Percentiles rank a stretch among this genome's conserved stretches.
Evolutionary conservation across 2,329 filamentous ascomycete species (phyloP).

Genomic region (Aspergillus cejpii): DNA sequence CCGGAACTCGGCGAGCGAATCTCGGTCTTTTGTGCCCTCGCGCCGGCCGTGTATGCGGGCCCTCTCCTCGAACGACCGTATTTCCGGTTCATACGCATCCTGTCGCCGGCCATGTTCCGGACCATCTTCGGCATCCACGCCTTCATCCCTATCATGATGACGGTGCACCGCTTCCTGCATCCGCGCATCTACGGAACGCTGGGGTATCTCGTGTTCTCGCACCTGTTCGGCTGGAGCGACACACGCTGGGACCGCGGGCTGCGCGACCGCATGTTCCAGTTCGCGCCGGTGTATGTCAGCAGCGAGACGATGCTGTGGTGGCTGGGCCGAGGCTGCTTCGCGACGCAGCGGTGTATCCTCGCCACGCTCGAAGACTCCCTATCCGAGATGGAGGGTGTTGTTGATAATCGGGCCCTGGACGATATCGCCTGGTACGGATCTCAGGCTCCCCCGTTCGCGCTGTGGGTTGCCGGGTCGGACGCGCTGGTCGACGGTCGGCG

Average conservation of each 20-base stretch:
- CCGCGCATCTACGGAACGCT: slow-evolving; percentile 67
- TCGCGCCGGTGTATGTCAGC: slow-evolving; percentile 82
- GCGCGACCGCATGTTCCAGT: slow-evolving; percentile 79
- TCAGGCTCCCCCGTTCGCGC: slow-evolving; percentile 70
- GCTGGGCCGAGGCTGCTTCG: slow-evolving; percentile 82
- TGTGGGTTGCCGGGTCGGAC: slow-evolving; percentile 83
- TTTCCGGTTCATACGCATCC: slow-evolving; percentile 82
- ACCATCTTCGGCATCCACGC: slow-evolving; percentile 84
- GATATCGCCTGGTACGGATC: slow-evolving; percentile 73
- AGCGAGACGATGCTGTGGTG: slow-evolving; percentile 93
- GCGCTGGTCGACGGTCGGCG: slow-evolving; percentile 74
- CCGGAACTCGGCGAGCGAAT: slow-evolving; percentile 76
- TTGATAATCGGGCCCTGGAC: slow-evolving; percentile 13
- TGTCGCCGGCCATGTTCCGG: slow-evolving; percentile 69
- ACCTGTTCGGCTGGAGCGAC: slow-evolving; percentile 84
- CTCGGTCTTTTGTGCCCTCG: slow-evolving; percentile 83
- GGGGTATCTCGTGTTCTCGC: slow-evolving; percentile 83
- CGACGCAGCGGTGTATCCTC: slow-evolving; percentile 77
- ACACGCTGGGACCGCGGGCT: slow-evolving; percentile 74
- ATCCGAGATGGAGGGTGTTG: slow-evolving; percentile 47
- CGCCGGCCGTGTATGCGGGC: slow-evolving; percentile 84
- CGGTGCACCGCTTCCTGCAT: slow-evolving; percentile 63
- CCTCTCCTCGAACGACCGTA: slow-evolving; percentile 79
- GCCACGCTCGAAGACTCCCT: slow-evolving; percentile 67
- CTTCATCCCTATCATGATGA: slow-evolving; percentile 92